A percentile compares a stretch with the other conserved stretches of the same genome.
phyloP scores from a whole-genome alignment of 768 basidiomycete genomes.

The Xerocomus potaroensis region DNA sequence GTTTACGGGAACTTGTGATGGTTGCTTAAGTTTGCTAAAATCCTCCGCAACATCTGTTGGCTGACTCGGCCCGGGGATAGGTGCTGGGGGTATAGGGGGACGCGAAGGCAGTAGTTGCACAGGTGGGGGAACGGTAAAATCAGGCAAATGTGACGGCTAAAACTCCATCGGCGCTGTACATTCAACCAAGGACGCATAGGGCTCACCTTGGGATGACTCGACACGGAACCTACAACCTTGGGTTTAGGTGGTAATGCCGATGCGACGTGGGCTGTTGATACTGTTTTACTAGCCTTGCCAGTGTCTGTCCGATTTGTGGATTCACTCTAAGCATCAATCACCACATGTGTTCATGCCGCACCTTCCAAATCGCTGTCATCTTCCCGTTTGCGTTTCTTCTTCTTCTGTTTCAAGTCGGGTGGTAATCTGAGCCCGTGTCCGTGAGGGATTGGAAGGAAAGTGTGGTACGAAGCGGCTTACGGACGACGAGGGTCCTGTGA shows the following conservation, averaged over 20 bases:
- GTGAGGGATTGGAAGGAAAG: constrained; percentile 15
- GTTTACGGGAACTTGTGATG: constrained; percentile 60
- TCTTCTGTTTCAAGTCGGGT: constrained; percentile 69
- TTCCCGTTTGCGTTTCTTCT: constrained; percentile 83
- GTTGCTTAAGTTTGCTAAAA: constrained; percentile 79
- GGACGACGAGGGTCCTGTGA: constrained; percentile 62
- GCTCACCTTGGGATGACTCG: constrained; percentile 50
- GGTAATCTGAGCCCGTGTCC: constrained; percentile 19
- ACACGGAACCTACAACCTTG: constrained; percentile 45
- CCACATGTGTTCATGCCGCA: constrained; percentile 33
- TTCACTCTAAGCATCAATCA: constrained; percentile 4
- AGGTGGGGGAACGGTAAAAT: constrained; percentile 55
- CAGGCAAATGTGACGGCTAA: constrained; percentile 42
- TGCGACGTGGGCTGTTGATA: constrained; percentile 45
- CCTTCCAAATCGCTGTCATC: constrained; percentile 69
- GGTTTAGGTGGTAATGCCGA: constrained; percentile 47
- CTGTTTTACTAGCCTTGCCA: constrained; percentile 52
- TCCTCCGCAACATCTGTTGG: constrained; percentile 83
- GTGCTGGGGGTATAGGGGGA: constrained; percentile 58
- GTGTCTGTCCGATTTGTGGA: constrained; percentile 36
- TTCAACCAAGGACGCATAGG: neutral
- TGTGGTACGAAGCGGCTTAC: constrained; percentile 33
- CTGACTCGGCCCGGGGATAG: constrained; percentile 77
- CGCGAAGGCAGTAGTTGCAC: constrained; percentile 52
- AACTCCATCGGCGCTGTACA: constrained; percentile 11